phyloP scores from a whole-genome alignment of 108 stramenopile species.

The Cyclotella cryptica region DNA sequence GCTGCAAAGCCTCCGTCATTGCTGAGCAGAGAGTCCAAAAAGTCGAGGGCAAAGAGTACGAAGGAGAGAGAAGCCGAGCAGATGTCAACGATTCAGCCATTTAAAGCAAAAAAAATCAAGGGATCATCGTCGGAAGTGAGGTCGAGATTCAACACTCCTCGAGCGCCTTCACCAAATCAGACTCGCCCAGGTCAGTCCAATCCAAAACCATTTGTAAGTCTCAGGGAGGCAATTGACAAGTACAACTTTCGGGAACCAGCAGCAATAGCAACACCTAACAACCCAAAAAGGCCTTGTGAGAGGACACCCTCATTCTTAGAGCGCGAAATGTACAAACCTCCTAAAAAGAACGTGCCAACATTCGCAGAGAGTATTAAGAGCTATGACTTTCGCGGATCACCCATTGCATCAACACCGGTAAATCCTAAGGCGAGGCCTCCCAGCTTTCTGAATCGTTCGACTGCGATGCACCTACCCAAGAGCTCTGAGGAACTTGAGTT shows the following conservation, averaged over 20 bases:
- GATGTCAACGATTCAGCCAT: conserved; percentile 32
- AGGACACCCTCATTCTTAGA: conserved; percentile 10
- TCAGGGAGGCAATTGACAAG: neutral
- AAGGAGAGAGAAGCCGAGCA: conserved; percentile 19
- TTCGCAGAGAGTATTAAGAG: conserved; percentile 35
- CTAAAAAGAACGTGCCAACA: conserved; percentile 28
- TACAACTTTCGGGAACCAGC: conserved; percentile 10
- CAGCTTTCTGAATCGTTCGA: conserved; percentile 13
- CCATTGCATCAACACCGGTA: neutral
- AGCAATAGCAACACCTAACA: neutral
- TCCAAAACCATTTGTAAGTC: conserved; percentile 16
- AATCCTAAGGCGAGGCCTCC: conserved; percentile 21
- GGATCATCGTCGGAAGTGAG: conserved; percentile 24
- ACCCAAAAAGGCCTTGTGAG: neutral
- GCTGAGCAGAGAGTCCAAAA: conserved; percentile 4
- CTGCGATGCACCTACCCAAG: neutral
- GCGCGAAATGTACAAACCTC: conserved; percentile 2
- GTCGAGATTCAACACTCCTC: conserved; percentile 30
- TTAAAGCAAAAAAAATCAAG: conserved; percentile 26
- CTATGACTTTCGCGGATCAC: conserved; percentile 15
- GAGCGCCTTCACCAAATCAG: neutral
- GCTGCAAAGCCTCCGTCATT: conserved; percentile 29
- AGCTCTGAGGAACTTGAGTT: conserved; percentile 36
- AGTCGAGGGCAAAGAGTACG: conserved; percentile 15
- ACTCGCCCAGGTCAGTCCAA: neutral